These are phyloP conservation scores for Apiospora aurea DNA, from an alignment of 2,329 filamentous ascomycete genomes.

Conservation along the genomic window DNA sequence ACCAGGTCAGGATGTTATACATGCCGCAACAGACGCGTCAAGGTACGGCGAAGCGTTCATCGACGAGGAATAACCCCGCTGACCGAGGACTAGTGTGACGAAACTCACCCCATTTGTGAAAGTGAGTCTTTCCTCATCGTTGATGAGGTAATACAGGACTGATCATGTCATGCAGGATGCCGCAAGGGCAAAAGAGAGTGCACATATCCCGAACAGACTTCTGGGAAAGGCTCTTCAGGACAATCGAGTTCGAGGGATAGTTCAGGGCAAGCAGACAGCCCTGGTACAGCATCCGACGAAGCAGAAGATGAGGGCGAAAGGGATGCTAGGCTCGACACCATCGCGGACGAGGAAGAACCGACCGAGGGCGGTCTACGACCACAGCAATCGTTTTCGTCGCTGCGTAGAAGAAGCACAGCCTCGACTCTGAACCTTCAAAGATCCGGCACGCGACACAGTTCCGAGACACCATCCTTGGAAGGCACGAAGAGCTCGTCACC, in stretches of 20 bases:
- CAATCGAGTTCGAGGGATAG: constrained; percentile 48
- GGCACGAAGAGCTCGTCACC: constrained; percentile 61
- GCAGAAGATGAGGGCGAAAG: constrained; percentile 52
- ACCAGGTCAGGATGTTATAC: constrained; percentile 95
- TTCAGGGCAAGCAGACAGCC: constrained; percentile 52
- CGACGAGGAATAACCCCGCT: constrained; percentile 34
- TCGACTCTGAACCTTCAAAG: constrained; percentile 48
- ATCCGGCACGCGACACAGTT: constrained; percentile 51
- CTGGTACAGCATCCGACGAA: constrained; percentile 61
- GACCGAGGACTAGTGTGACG: constrained; percentile 76
- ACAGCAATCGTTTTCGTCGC: constrained; percentile 33
- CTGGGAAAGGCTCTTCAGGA: constrained; percentile 47
- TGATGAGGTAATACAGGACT: neutral
- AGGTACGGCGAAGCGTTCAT: constrained; percentile 53
- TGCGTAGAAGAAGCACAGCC: constrained; percentile 47
- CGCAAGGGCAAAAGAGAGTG: constrained; percentile 92
- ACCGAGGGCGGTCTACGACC: constrained; percentile 36
- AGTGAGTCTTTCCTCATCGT: constrained; percentile 52
- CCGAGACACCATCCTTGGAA: constrained; percentile 61
- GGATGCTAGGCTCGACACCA: constrained; percentile 56
- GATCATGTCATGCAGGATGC: constrained; percentile 66
- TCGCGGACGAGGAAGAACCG: constrained; percentile 61
- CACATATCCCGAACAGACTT: constrained; percentile 78
- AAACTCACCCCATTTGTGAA: constrained; percentile 86
- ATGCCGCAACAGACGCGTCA: constrained; percentile 87